Conservation (phyloP, 495 filamentous ascomycete species). For the Chaetomium fimeti region DNA sequence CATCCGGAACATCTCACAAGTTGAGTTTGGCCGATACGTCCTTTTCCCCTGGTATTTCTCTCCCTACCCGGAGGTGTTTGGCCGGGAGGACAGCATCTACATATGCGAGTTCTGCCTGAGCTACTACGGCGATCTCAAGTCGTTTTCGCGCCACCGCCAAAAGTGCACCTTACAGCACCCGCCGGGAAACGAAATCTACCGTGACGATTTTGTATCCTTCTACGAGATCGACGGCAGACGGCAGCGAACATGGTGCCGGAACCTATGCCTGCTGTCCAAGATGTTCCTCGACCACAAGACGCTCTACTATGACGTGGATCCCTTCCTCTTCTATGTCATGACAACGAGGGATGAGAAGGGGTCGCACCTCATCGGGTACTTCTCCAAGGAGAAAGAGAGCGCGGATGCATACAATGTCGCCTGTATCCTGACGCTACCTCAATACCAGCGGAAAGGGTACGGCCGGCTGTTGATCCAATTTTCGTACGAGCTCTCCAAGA, state of each 20-base stretch:
- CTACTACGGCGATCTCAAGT: slow-evolving; percentile 77
- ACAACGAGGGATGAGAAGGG: slow-evolving; percentile 79
- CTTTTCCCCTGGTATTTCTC: slow-evolving; percentile 99
- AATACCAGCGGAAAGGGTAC: slow-evolving; percentile 92
- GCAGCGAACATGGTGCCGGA: slow-evolving; percentile 96
- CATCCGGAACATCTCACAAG: slow-evolving; percentile 85
- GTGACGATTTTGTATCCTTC: slow-evolving; percentile 90
- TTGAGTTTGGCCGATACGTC: slow-evolving; percentile 91
- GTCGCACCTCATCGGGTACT: slow-evolving; percentile 92
- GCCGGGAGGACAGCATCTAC: slow-evolving; percentile 82
- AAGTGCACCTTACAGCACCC: slow-evolving; percentile 94
- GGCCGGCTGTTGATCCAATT: slow-evolving; percentile 93
- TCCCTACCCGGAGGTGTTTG: slow-evolving; percentile 86
- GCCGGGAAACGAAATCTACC: slow-evolving; percentile 96
- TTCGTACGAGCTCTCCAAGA: slow-evolving; percentile 94
- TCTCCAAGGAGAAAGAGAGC: slow-evolving; percentile 96
- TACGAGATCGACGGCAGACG: slow-evolving; percentile 95
- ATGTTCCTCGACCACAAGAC: slow-evolving; percentile 99
- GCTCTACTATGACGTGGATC: slow-evolving; percentile 99
- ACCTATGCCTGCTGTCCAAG: slow-evolving; percentile 89
- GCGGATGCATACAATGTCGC: slow-evolving; percentile 96
- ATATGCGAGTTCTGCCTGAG: slow-evolving; percentile 97
- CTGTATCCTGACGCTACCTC: slow-evolving; percentile 93
- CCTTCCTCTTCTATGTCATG: slow-evolving; percentile 99
- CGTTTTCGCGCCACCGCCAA: slow-evolving; percentile 77